Evolutionary conservation across 2,329 filamentous ascomycete species (phyloP), one percentile per base, ranked within the genome.

Genomic region (Alternaria sp.): DNA sequence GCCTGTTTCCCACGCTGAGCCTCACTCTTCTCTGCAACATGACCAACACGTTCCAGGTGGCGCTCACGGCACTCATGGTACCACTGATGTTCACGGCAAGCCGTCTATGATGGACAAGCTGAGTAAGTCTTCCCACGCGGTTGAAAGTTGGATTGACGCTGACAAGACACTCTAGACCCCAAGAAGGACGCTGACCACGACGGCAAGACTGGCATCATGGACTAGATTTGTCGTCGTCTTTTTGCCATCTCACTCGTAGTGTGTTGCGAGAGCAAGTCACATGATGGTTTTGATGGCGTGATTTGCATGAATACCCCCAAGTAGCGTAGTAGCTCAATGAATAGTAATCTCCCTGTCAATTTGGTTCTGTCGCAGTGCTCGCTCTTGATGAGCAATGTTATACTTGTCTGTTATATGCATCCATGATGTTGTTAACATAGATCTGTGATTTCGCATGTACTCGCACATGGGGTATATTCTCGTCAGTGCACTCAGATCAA

Each of bases 161-260:
- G 30, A 56, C 54, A n/a, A 32, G 12, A 7, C 36, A 7, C 12
- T 32, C 25, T n/a, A 61, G 59, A 88, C 76, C 86, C 86, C 5
- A 82, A 79, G 76, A 81, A 77, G 28, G 86, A 88, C 71, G 66
- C 85, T 25, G 80, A 87, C 66, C 77, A 82, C 36, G 86, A 88
- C 74, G 86, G 86, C 59, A 86, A 87, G 80, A 75, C 78, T 30
- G 86, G 85, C 6, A 86, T 87, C 64, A 84, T 86, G 82, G 73
- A 82, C 45, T 86, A 82, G 21, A 60, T 52, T 13, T 12, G 13
- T 32, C 10, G 15, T 32, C 9, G 19, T 62, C 28, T 40, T 36
- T 8, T 21, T 15, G 28, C 5, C 25, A 12, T 11, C 13, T 21
- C 47, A 7, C 47, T 50, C 25, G n/a, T n/a, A 51, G n/a, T n/a